Evolutionary conservation across 140 eudicot genomes (phyloP), one percentile per base, ranked within the genome.

Genomic region (Ambrosia hybrid): DNA sequence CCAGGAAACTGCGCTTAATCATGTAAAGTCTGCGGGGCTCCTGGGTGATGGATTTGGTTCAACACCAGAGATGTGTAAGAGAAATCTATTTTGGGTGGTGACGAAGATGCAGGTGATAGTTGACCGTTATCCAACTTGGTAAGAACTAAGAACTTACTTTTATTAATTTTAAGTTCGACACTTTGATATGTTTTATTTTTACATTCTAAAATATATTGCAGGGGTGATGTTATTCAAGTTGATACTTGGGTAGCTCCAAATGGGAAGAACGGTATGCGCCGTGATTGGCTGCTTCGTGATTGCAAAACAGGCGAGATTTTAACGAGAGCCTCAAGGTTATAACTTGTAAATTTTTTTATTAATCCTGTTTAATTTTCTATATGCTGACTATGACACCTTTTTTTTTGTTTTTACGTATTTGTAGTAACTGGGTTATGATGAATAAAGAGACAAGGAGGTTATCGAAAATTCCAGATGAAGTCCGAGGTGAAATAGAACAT

Each of bases 201-300:
- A 66, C 67, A 56, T 49, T 33, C 21, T 65, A 12, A 46, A 72
- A 17, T 57, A 15, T 37, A 38, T 78, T 85, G 66, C 80, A 94
- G 99, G 99, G 99, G 99, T 41, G 99, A 94, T 88, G 95, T 88
- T 78, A 95, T 90, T 73, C 99, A 94, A 83, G 97, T 94, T 41
- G 97, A 94, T 84, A 94, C 99, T 6, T 94, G 99, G 99, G 96
- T 91, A 51, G 89, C 95, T 67, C 86, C 80, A 78, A 86, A 89
- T 10, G 99, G 99, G 16, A 94, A 94, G 79, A 91, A 94, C 62
- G 96, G 99, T 17, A 90, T 90, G 96, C 96, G 99, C 0, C 89
- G 99, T 66, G 99, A 94, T 76, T 94, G 99, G 99, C 80, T 94
- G 77, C 78, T 94, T 46, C 91, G 99, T 38, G 97, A 94, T 78